Conservation (phyloP, 1,139 yeast species). For the Oligophagozyma castellii region DNA sequence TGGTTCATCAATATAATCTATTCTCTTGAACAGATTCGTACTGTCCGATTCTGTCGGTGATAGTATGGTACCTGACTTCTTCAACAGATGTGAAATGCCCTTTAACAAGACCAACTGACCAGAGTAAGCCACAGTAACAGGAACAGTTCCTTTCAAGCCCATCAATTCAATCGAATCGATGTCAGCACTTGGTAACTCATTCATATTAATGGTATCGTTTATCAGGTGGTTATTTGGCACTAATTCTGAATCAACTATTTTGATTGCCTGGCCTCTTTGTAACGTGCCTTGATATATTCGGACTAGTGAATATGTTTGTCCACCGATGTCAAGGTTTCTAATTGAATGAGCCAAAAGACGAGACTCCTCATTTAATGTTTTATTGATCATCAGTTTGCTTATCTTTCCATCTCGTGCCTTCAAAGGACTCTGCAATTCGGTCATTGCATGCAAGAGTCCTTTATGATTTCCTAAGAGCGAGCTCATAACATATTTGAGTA, state of each 20-base stretch:
- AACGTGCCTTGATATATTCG: slow-evolving; percentile 52
- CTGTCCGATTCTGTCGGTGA: slow-evolving; percentile 10
- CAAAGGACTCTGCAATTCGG: too few relatives aligned
- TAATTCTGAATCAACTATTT: slow-evolving; percentile 37
- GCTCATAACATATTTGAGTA: slow-evolving; percentile 35
- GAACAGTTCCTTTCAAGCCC: slow-evolving; percentile 58
- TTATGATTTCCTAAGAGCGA: not conserved
- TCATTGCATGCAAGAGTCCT: not conserved
- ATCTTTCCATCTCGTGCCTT: not conserved
- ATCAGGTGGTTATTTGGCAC: too few relatives aligned
- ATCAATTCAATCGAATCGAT: slow-evolving; percentile 43
- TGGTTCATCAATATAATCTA: slow-evolving; percentile 37
- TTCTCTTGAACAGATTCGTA: slow-evolving; percentile 28
- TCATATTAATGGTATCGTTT: slow-evolving; percentile 10
- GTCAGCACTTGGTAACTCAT: slow-evolving; percentile 26
- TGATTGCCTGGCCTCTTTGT: slow-evolving; percentile 33
- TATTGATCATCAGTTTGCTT: not conserved
- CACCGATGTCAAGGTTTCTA: slow-evolving; percentile 38
- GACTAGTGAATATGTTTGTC: slow-evolving; percentile 34
- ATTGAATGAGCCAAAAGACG: slow-evolving; percentile 41
- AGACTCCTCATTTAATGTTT: not conserved
- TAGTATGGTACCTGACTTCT: slow-evolving; percentile 47
- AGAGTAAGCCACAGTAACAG: slow-evolving; percentile 38
- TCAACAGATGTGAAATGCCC: slow-evolving; percentile 43
- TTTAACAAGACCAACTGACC: slow-evolving; percentile 58